phyloP scores from a whole-genome alignment of 768 basidiomycete genomes.

The Naganishia vishniacii region DNA sequence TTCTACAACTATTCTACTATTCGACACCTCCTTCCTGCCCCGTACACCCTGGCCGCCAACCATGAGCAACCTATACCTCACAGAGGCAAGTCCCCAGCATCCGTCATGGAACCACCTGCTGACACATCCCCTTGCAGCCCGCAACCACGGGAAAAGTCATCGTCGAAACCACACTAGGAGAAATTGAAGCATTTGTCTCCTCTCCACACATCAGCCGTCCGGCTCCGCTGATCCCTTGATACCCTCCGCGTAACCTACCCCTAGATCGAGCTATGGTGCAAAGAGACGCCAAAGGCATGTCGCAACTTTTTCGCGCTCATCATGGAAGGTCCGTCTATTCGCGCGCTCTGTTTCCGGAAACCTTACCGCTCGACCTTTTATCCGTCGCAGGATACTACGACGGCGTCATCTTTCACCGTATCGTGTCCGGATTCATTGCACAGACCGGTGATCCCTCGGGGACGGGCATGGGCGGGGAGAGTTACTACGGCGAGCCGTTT shows the following conservation, averaged over 20 bases:
- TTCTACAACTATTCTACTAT: no score
- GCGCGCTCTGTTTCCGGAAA: background rate
- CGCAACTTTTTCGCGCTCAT: constrained; percentile 82
- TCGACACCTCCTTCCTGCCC: no score
- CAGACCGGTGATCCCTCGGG: constrained; percentile 93
- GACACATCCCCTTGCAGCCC: constrained; percentile 32
- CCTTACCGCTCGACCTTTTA: constrained; percentile 60
- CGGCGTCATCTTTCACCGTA: constrained; percentile 79
- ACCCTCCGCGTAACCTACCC: no score
- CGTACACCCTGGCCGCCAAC: background rate
- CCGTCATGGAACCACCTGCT: background rate
- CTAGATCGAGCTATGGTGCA: constrained; percentile 88
- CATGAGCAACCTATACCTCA: constrained; percentile 19
- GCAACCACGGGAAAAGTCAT: constrained; percentile 78
- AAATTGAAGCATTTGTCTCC: constrained; percentile 54
- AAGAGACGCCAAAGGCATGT: constrained; percentile 93
- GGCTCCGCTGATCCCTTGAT: no score
- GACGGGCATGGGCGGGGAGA: constrained; percentile 86
- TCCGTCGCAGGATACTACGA: constrained; percentile 97
- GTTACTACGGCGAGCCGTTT: constrained; percentile 91
- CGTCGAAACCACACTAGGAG: constrained; percentile 77
- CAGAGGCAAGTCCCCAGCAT: constrained; percentile 2
- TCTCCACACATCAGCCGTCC: background rate
- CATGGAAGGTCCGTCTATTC: constrained; percentile 68
- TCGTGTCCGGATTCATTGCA: constrained; percentile 85